Percentiles rank a stretch among this genome's conserved stretches.
phyloP scores from a whole-genome alignment of 2,329 filamentous ascomycete species.

The Cryphonectria japonica region DNA sequence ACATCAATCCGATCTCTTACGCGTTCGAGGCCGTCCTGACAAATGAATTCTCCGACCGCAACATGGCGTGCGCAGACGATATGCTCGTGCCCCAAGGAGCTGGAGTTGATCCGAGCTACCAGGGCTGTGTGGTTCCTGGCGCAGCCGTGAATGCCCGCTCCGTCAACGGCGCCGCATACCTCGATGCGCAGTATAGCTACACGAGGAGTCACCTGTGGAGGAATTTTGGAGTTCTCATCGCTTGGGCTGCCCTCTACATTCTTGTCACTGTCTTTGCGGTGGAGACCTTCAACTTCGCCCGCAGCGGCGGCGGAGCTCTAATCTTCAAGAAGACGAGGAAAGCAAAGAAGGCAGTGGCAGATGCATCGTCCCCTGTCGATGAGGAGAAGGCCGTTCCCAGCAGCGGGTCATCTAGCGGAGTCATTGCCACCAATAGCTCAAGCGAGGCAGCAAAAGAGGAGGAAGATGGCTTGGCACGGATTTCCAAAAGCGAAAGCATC shows the following conservation, averaged over 20 bases:
- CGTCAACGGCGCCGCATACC: slow-evolving; percentile 46
- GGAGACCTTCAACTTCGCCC: slow-evolving; percentile 65
- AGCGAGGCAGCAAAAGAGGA: slow-evolving; percentile 63
- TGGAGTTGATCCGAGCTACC: slow-evolving; percentile 36
- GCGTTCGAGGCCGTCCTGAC: slow-evolving; percentile 64
- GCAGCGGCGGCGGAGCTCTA: slow-evolving; percentile 31
- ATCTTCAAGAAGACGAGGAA: slow-evolving; percentile 33
- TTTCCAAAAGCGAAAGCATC: slow-evolving; percentile 30
- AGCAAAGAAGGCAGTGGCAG: slow-evolving; percentile 17
- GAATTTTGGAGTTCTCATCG: slow-evolving; percentile 78
- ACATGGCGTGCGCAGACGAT: slow-evolving; percentile 50
- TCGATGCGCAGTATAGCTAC: slow-evolving; percentile 56
- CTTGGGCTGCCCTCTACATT: slow-evolving; percentile 76
- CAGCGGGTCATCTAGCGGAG: slow-evolving; percentile 45
- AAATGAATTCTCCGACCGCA: slow-evolving; percentile 58
- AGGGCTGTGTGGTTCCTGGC: slow-evolving; percentile 32
- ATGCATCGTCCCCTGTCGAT: slow-evolving; percentile 26
- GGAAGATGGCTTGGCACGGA: slow-evolving; percentile 48
- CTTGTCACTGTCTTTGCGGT: slow-evolving; percentile 71
- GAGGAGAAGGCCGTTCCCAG: slow-evolving; percentile 22
- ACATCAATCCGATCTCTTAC: slow-evolving; percentile 55
- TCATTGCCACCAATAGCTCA: not conserved
- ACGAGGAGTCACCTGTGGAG: slow-evolving; percentile 63
- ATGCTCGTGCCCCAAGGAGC: slow-evolving; percentile 53
- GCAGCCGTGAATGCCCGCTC: slow-evolving; percentile 22